These are phyloP conservation scores for Dendrobium nobile DNA, from an alignment of 106 monocot species.

Conservation along the genomic window DNA sequence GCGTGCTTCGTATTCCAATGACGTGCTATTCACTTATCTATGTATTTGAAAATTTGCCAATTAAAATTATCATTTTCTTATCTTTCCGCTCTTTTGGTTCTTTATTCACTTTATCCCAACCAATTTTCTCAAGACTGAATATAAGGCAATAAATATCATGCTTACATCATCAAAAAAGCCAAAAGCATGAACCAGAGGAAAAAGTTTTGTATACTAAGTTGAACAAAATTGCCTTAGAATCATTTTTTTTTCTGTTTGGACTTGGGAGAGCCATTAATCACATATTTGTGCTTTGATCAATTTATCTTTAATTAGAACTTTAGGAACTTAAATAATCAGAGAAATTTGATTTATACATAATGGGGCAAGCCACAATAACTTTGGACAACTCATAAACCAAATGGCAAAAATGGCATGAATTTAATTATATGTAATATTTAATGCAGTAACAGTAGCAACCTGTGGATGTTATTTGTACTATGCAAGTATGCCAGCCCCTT, in stretches of 20 bases:
- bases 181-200: background rate
- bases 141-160: background rate
- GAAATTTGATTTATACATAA: no score
- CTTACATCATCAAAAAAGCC: background rate
- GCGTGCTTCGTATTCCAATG: background rate
- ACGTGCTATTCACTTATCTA: background rate
- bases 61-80: background rate
- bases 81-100: background rate
- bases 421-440: no score
- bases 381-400: no score
- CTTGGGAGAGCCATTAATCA: background rate
- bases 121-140: no score
- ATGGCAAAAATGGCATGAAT: no score
- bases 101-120: background rate
- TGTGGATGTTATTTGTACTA: constrained; percentile 68
- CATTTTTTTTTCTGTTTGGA: background rate
- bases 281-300: background rate
- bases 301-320: no score
- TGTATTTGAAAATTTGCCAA: background rate
- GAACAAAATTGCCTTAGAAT: background rate
- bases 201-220: background rate
- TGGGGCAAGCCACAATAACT: no score
- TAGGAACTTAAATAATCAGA: background rate
- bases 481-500: constrained; percentile 81
- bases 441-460: constrained; percentile 30